Percentiles rank a stretch among this genome's conserved stretches.
Conservation (phyloP, 2,329 filamentous ascomycete genomes). For the Xylariaceae sp. region DNA sequence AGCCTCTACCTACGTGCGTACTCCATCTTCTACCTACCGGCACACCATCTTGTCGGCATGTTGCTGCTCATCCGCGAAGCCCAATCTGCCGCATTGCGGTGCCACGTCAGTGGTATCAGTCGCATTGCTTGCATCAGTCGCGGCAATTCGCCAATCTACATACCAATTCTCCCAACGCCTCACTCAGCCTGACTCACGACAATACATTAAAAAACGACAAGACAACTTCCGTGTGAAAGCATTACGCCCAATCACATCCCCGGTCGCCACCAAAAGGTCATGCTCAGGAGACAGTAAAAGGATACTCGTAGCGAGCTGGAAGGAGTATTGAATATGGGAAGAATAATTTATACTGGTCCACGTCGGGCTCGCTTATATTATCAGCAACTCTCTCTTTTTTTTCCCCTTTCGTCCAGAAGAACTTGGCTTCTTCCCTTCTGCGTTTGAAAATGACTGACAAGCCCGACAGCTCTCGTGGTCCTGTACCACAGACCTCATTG, state of each 20-base stretch:
- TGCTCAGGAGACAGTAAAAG: not conserved
- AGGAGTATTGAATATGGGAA: not conserved
- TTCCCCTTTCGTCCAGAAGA: no score
- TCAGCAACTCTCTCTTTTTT: not conserved
- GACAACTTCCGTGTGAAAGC: not conserved
- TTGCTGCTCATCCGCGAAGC: not conserved
- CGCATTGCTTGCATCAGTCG: not conserved
- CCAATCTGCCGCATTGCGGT: not conserved
- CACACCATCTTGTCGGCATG: not conserved
- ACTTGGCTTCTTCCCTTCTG: not conserved
- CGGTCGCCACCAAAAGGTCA: not conserved
- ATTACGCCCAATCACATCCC: not conserved
- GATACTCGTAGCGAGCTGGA: not conserved
- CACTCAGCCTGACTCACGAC: not conserved
- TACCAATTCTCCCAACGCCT: not conserved
- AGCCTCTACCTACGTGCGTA: not conserved
- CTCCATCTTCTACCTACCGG: no score
- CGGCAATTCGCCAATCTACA: not conserved
- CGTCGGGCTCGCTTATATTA: not conserved
- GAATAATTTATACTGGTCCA: not conserved
- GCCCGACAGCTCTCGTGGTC: not conserved
- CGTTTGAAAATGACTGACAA: not conserved
- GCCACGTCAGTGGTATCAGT: not conserved
- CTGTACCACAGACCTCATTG: not conserved
- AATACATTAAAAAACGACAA: not conserved